Conservation (phyloP, 1,284 basidiomycete genomes). For the Trichosporon inkin region DNA sequence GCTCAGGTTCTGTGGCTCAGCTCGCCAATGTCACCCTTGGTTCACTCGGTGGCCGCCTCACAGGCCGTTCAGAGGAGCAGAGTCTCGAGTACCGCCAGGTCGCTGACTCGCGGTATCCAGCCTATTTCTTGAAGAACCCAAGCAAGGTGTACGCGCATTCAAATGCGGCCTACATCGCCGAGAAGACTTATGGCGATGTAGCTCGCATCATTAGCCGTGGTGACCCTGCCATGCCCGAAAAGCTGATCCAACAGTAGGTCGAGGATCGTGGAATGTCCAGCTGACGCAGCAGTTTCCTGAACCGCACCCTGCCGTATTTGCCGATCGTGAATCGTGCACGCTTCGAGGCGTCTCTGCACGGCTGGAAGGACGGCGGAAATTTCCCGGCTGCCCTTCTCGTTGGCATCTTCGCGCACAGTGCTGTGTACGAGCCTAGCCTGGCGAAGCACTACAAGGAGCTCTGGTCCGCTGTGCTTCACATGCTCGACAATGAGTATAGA, state of each 20-base stretch:
- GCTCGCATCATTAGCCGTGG: slow-evolving; percentile 8
- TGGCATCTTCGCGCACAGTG: slow-evolving; percentile 25
- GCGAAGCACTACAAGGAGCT: slow-evolving; percentile 15
- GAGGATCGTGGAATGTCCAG: neutral
- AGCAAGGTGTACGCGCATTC: slow-evolving; percentile 21
- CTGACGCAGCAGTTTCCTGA: slow-evolving; percentile 23
- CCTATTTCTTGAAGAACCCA: slow-evolving; percentile 26
- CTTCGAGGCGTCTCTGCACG: slow-evolving; percentile 22
- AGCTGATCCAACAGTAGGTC: slow-evolving; percentile 24
- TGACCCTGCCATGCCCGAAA: slow-evolving; percentile 15
- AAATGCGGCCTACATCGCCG: slow-evolving; percentile 20
- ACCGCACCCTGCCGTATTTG: slow-evolving; percentile 23
- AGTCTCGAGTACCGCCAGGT: slow-evolving; percentile 25
- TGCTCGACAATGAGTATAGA: slow-evolving; percentile 25
- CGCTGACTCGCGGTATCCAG: slow-evolving; percentile 22
- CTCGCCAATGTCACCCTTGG: slow-evolving; percentile 19
- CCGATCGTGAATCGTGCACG: slow-evolving; percentile 29
- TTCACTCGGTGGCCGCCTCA: slow-evolving; percentile 3
- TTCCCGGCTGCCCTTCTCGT: slow-evolving; percentile 28
- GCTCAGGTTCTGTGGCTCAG: slow-evolving; percentile 22
- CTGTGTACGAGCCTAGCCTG: slow-evolving; percentile 23
- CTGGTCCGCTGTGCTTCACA: slow-evolving; percentile 24
- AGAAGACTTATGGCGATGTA: slow-evolving; percentile 20
- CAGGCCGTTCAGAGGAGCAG: slow-evolving; percentile 6
- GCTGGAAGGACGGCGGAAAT: slow-evolving; percentile 17